Evolutionary conservation across 2,329 filamentous ascomycete species (phyloP).

Genomic region (Fusarium nisikadoi): DNA sequence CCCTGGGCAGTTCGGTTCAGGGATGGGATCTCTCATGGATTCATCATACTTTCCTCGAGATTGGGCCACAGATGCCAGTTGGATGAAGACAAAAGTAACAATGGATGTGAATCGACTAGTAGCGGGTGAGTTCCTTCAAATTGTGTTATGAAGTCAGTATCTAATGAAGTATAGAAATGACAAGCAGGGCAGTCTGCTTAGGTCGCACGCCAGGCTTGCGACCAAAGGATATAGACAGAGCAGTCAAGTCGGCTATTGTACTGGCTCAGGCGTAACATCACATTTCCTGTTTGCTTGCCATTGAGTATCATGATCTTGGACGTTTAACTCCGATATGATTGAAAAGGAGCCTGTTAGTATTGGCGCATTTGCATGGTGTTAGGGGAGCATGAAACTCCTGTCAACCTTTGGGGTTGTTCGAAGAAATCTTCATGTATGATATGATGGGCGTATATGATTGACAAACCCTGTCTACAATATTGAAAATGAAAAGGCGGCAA

Average conservation of each 20-base stretch:
- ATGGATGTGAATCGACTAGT: conserved; percentile 51
- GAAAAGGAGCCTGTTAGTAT: background rate
- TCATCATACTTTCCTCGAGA: conserved; percentile 21
- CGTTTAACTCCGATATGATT: background rate
- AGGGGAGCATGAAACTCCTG: background rate
- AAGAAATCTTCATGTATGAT: background rate
- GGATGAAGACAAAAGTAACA: conserved; percentile 48
- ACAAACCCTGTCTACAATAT: background rate
- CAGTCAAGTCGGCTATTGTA: conserved; percentile 39
- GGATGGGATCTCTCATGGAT: conserved; percentile 20
- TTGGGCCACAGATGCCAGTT: conserved; percentile 33
- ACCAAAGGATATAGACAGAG: conserved; percentile 51
- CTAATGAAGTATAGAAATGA: conserved; percentile 49
- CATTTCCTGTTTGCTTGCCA: background rate
- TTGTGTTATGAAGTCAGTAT: background rate
- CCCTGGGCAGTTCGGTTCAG: conserved; percentile 13
- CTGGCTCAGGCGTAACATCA: conserved; percentile 4
- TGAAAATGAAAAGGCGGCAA: background rate
- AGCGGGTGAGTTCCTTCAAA: conserved; percentile 43
- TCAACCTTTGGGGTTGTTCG: background rate
- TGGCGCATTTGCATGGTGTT: conserved; percentile 11
- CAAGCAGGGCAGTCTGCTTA: conserved; percentile 51
- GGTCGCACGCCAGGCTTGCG: conserved; percentile 54
- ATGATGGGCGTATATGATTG: background rate
- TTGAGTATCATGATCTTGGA: background rate